A percentile compares a stretch with the other conserved stretches of the same genome.
These are phyloP conservation scores for Cryptococcus sp. DNA, from an alignment of 1,284 basidiomycete species.

Conservation along the genomic window DNA sequence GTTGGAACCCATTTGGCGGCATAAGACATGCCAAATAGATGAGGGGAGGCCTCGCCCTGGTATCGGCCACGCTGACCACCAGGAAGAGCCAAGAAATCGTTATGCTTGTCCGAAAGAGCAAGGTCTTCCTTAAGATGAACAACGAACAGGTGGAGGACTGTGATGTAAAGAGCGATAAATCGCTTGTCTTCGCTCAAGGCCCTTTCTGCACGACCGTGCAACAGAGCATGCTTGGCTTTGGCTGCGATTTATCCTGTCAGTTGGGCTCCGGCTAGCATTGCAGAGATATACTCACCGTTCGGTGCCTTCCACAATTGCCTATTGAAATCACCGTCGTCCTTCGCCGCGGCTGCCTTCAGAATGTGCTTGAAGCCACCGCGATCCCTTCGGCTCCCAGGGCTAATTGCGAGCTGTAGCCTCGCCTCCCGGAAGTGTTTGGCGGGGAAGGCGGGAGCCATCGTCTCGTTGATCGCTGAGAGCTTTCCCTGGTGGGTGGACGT, in stretches of 20 bases:
- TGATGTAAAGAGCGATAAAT: conserved; percentile 65
- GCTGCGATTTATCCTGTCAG: conserved; percentile 10
- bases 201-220: conserved; percentile 46
- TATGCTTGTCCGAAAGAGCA: conserved; percentile 42
- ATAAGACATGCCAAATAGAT: conserved; percentile 59
- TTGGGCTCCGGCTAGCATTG: too few relatives aligned
- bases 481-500: conserved; percentile 5
- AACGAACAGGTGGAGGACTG: conserved; percentile 64
- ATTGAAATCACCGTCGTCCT: conserved; percentile 6
- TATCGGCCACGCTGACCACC: conserved; percentile 38
- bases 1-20: conserved; percentile 71
- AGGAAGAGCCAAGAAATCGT: conserved; percentile 23
- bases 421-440: conserved; percentile 16
- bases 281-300: conserved; percentile 20
- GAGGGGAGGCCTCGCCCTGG: conserved; percentile 41
- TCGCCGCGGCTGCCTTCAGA: conserved; percentile 6
- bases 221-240: conserved; percentile 39
- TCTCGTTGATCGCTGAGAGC: conserved; percentile 25
- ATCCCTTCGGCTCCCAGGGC: conserved; percentile 8
- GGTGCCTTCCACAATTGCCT: conserved; percentile 17
- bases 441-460: conserved; percentile 17
- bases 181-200: conserved; percentile 57
- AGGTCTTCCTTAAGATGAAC: conserved; percentile 59
- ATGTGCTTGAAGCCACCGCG: conserved; percentile 12
- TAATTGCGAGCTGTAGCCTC: conserved; percentile 9